phyloP scores from a whole-genome alignment of 345 rosid species.

The Sonneratia caseolaris region DNA sequence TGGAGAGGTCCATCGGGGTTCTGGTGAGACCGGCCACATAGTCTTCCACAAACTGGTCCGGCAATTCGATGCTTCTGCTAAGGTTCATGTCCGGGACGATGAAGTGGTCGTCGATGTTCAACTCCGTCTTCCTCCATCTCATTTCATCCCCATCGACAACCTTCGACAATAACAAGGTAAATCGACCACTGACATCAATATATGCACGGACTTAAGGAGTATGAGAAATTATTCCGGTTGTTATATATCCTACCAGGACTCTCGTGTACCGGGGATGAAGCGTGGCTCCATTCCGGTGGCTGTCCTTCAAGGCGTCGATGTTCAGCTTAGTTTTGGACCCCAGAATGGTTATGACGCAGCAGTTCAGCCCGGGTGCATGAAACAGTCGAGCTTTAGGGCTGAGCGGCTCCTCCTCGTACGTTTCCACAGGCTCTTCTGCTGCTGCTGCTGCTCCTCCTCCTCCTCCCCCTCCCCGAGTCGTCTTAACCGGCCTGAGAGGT shows the following conservation, averaged over 20 bases:
- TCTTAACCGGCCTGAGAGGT: neutral
- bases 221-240: neutral
- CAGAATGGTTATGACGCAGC: neutral
- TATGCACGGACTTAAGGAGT: neutral
- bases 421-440: neutral
- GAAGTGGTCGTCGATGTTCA: constrained; percentile 25
- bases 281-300: neutral
- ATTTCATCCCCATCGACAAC: constrained; percentile 13
- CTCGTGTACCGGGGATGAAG: neutral
- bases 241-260: neutral
- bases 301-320: neutral
- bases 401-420: constrained; percentile 1
- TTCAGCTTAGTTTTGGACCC: neutral
- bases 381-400: constrained; percentile 5
- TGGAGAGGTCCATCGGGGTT: constrained; percentile 16
- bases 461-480: neutral
- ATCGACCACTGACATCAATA: neutral
- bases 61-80: neutral
- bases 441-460: neutral
- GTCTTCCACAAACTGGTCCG: constrained; percentile 25
- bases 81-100: constrained; percentile 13
- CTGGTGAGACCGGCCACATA: constrained; percentile 15
- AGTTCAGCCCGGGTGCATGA: neutral
- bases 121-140: constrained; percentile 27
- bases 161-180: constrained; percentile 11